These are phyloP conservation scores for Nakazawaea pomicola DNA, from an alignment of 805 yeast species.

Conservation along the genomic window DNA sequence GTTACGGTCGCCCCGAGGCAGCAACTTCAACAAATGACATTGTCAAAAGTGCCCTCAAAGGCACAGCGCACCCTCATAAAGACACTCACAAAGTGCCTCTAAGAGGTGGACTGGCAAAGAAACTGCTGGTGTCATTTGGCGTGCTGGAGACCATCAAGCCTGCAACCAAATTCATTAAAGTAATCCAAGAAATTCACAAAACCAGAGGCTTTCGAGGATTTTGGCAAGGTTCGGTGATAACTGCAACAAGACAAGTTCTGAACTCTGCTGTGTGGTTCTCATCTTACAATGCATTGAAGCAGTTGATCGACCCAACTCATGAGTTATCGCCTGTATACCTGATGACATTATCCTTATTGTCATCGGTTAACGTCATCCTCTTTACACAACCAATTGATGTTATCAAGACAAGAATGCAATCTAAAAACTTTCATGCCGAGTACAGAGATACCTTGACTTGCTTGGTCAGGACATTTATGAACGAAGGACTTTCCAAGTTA, in stretches of 20 bases:
- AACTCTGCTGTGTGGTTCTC: constrained; percentile 83
- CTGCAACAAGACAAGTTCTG: constrained; percentile 72
- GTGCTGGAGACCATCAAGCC: too few species aligned
- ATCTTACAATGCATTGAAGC: constrained; percentile 73
- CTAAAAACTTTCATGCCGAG: constrained; percentile 53
- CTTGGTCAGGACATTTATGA: constrained; percentile 41
- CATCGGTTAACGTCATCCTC: constrained; percentile 69
- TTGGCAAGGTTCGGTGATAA: constrained; percentile 78
- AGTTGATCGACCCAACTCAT: constrained; percentile 53
- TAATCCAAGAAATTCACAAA: constrained; percentile 60
- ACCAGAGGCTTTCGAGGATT: constrained; percentile 76
- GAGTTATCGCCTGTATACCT: constrained; percentile 32
- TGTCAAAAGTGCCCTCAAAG: constrained; percentile 4
- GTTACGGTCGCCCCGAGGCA: not conserved
- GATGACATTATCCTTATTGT: constrained; percentile 47
- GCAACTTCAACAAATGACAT: constrained; percentile 1
- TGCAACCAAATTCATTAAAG: constrained; percentile 44
- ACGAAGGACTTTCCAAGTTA: constrained; percentile 40
- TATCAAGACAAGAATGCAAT: constrained; percentile 81
- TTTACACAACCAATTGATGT: constrained; percentile 88
- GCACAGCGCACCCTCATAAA: not conserved
- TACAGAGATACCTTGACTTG: constrained; percentile 61
- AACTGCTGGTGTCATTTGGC: too few species aligned
- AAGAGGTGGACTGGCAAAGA: constrained; percentile 32
- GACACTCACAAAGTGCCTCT: constrained; percentile 5